Percentiles rank a stretch among this genome's conserved stretches.
Evolutionary conservation across 306 rosid species (phyloP).

Genomic region (Prosopis cineraria): DNA sequence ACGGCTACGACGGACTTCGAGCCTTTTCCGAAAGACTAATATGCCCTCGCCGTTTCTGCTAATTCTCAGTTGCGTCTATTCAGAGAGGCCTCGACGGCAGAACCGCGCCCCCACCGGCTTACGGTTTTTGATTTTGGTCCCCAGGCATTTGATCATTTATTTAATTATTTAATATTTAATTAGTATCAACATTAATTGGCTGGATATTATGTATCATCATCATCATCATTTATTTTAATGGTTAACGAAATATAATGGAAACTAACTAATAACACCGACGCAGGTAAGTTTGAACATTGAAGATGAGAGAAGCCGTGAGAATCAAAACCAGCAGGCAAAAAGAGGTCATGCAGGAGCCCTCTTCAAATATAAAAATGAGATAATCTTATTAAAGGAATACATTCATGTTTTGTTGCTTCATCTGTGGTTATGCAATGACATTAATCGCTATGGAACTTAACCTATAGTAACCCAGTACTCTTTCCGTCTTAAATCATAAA

Average conservation of each 20-base stretch:
- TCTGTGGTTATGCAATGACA: not conserved
- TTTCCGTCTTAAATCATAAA: too few relatives aligned
- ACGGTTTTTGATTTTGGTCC: not conserved
- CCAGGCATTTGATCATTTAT: not conserved
- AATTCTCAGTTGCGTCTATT: not conserved
- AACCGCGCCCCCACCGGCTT: not conserved
- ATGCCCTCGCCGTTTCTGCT: constrained; percentile 11
- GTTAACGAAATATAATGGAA: not conserved
- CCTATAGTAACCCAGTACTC: not conserved
- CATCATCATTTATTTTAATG: not conserved
- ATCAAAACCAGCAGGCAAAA: not conserved
- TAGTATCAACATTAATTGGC: not conserved
- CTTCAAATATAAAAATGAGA: not conserved
- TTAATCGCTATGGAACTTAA: not conserved
- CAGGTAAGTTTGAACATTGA: not conserved
- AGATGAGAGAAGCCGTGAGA: not conserved
- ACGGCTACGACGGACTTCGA: constrained; percentile 44
- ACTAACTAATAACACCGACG: not conserved
- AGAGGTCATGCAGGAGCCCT: too few relatives aligned
- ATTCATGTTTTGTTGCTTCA: not conserved
- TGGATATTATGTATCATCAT: not conserved
- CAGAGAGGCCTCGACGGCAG: not conserved
- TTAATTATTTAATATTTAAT: too few relatives aligned
- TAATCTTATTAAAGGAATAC: not conserved
- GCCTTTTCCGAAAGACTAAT: constrained; percentile 20